Base-by-base conservation (phyloP, 106 monocot genomes). In the Dendrobium nobile region DNA sequence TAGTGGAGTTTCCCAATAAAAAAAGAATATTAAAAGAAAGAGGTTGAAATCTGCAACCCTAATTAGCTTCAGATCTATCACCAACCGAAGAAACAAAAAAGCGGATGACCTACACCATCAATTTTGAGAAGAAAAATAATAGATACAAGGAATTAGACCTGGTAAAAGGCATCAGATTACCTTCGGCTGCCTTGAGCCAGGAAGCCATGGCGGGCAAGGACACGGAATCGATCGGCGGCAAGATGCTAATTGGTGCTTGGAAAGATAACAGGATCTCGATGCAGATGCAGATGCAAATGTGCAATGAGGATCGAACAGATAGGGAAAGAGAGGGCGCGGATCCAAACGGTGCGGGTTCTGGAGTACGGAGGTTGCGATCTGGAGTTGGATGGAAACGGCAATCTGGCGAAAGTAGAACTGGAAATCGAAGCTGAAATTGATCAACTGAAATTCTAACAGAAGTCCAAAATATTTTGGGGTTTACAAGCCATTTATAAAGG, bases 141-240 rank as follows among this genome's bases (percentile, higher is more conserved):
- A 58, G 16, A 58, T 58, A 20, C 58, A 58, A 58, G 58, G 15
- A 20, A 18, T 58, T 58, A 20, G 58, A 20, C 15, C 20, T 11
- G 28, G 18, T 5, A 67, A 67, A 67, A 15, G 24, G 26, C 26
- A 67, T 28, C 28, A 67, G n/a, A 28, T 67, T 70, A 70, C 70
- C 70, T 70, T 70, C 70, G 33, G 70, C 70, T 10, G 16, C 70
- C 70, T 70, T 70, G 70, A 70, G 33, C 70, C 70, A 70, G 70
- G 70, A 70, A 70, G 70, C 70, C 70, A 70, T 70, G 31, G 70
- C 27, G 4, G 64, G n/a, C 2, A 6, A 65, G 2, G 70, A 37
- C 27, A 13, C 17, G 1, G 70, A 37, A 70, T 70, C 70, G 70
- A 31, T 70, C 15, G 13, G 33, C 70, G 11, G 33, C 27, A 16